phyloP scores from a whole-genome alignment of 1,284 basidiomycete genomes.

The Violaceomyces palustris region DNA sequence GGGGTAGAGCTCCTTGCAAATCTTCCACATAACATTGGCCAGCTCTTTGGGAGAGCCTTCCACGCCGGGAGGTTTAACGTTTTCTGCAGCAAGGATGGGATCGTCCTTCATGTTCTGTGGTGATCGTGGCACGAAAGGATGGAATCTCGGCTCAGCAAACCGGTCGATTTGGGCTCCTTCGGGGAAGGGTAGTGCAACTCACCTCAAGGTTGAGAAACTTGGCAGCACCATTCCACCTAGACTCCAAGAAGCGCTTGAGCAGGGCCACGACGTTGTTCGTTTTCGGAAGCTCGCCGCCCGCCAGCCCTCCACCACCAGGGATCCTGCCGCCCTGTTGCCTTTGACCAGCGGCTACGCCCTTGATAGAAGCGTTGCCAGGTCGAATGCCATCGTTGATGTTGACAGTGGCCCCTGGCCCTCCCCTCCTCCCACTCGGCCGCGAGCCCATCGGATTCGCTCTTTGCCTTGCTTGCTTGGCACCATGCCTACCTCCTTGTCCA shows the following conservation, averaged over 20 bases:
- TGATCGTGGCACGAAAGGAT: background rate
- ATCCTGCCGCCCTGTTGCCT: constrained; percentile 28
- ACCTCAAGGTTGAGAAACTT: constrained; percentile 69
- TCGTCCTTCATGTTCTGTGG: constrained; percentile 64
- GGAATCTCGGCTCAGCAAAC: background rate
- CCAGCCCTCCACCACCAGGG: constrained; percentile 22
- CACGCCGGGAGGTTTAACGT: constrained; percentile 65
- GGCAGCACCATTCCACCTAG: constrained; percentile 43
- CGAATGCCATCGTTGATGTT: constrained; percentile 27
- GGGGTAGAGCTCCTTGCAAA: constrained; percentile 71
- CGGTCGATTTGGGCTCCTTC: background rate
- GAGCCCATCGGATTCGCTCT: constrained; percentile 26
- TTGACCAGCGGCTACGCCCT: constrained; percentile 24
- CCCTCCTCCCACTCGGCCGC: constrained; percentile 18
- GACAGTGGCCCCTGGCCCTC: too few relatives aligned
- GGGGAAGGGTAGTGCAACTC: constrained; percentile 2
- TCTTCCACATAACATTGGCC: constrained; percentile 75
- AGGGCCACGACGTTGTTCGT: constrained; percentile 29
- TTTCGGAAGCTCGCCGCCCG: constrained; percentile 23
- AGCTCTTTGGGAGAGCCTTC: constrained; percentile 62
- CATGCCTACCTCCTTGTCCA: too few relatives aligned
- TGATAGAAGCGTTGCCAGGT: constrained; percentile 23
- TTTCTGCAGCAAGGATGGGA: constrained; percentile 64
- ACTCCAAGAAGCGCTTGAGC: constrained; percentile 37
- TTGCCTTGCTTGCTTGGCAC: too few relatives aligned